Evolutionary conservation across 225 moss, liverwort and hornwort species (phyloP), one percentile per base, ranked within the genome.

Genomic region (Sphagnum tenellum): DNA sequence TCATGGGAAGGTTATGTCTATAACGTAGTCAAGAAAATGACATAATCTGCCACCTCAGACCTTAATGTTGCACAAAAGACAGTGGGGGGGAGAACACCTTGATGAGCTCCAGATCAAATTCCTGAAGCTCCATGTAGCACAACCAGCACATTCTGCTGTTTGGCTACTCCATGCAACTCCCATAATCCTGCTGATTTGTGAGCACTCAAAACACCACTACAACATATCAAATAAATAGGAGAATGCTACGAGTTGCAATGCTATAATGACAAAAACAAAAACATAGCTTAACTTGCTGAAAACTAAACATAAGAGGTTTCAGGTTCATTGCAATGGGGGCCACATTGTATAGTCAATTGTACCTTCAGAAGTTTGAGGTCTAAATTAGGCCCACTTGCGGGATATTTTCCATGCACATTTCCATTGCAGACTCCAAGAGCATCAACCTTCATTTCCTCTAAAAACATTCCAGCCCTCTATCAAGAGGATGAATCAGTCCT

Each of bases 41-140:
- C 29, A 29, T 29, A 0, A 0, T 29, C 29, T 29, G 29, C 29
- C 29, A 29, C 29, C 29, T 29, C 29, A 29, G 29, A 29, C 29
- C 29, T 29, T 29, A 29, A 29, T 29, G 29, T 29, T 29, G 29
- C 29, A 29, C 29, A 29, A 29, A 29, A 29, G 29, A 29, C 1
- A 29, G 29, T 29, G 29, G 29, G 29, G 29, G 29, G 29, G 0
- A 29, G 1, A 29, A 29, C 29, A 95, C 94, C 91, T 88, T 79
- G 45, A 92, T 86, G 57, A 88, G 74, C 66, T 86, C 75, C 4
- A 78, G 84, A 47, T 87, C 74, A 45, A 95, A 67, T 29, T 67
- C 94, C 94, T 46, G 94, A 95, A 64, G 94, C 94, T 60, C 94
- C 94, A 64, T 95, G 94, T 47, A 95, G 76, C 63, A 91, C 94